Conservation (phyloP, 768 basidiomycete genomes). For the Sporobolomyces pararoseus region DNA sequence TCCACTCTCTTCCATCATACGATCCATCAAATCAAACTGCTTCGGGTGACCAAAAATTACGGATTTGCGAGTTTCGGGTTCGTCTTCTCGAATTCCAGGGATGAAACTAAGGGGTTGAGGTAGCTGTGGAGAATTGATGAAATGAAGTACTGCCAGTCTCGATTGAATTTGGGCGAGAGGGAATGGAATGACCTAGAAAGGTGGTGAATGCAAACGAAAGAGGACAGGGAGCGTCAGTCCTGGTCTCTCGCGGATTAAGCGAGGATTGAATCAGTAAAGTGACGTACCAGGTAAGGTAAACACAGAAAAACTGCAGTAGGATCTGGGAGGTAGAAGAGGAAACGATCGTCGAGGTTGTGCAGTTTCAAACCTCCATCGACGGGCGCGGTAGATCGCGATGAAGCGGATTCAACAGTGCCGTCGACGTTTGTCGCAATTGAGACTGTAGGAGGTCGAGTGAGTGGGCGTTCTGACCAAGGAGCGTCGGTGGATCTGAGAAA, state of each 20-base stretch:
- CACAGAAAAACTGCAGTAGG: slow-evolving; percentile 48
- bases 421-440: background rate
- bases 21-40: slow-evolving; percentile 35
- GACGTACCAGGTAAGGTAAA: slow-evolving; percentile 44
- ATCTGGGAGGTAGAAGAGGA: slow-evolving; percentile 49
- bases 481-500: slow-evolving; percentile 46
- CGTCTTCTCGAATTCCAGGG: background rate
- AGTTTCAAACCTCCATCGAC: slow-evolving; percentile 46
- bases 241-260: too few species aligned
- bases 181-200: slow-evolving; percentile 43
- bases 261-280: background rate
- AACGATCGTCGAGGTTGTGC: slow-evolving; percentile 48
- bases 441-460: slow-evolving; percentile 24
- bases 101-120: background rate
- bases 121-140: background rate
- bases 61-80: slow-evolving; percentile 15
- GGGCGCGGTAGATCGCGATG: background rate
- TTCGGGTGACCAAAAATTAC: slow-evolving; percentile 20
- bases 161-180: slow-evolving; percentile 40
- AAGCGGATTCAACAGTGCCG: too few species aligned
- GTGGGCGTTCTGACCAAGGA: slow-evolving; percentile 45
- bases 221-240: too few species aligned
- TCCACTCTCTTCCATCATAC: slow-evolving; percentile 29
- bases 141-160: slow-evolving; percentile 26
- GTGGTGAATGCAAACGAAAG: too few species aligned